A percentile compares a stretch with the other conserved stretches of the same genome.
Conservation (phyloP, 208 protist genomes). For the Tetramitus jugosus region DNA sequence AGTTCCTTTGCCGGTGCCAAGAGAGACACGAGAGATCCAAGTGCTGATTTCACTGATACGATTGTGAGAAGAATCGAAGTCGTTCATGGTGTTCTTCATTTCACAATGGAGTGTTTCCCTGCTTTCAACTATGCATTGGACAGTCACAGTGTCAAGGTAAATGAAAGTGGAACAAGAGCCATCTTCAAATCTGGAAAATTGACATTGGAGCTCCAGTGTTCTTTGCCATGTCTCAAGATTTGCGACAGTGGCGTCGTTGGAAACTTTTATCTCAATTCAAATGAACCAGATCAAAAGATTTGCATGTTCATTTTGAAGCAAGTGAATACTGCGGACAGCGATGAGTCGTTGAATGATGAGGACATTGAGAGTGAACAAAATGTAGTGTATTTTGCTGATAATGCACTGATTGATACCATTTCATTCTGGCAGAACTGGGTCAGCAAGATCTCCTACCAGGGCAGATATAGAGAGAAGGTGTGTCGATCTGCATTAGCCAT, state of each 20-base stretch:
- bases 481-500: not conserved
- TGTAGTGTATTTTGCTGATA: not conserved
- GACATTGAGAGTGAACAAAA: not conserved
- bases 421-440: not conserved
- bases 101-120: not conserved
- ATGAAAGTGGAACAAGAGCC: not conserved
- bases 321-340: not conserved
- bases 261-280: not conserved
- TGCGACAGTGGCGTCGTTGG: not conserved
- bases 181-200: not conserved
- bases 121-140: not conserved
- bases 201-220: not conserved
- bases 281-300: not conserved
- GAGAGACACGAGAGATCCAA: not conserved
- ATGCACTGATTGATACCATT: not conserved
- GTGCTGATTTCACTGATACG: not conserved
- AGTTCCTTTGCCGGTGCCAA: no score
- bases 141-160: not conserved
- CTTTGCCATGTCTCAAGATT: no score
- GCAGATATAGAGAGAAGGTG: not conserved
- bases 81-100: not conserved
- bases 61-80: constrained; percentile 3
- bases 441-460: not conserved
- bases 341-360: not conserved
- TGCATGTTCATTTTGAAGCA: not conserved